Evolutionary conservation across 1,139 yeast genomes (phyloP), one percentile per base, ranked within the genome.

Genomic region (Lizanozyma gosingica): DNA sequence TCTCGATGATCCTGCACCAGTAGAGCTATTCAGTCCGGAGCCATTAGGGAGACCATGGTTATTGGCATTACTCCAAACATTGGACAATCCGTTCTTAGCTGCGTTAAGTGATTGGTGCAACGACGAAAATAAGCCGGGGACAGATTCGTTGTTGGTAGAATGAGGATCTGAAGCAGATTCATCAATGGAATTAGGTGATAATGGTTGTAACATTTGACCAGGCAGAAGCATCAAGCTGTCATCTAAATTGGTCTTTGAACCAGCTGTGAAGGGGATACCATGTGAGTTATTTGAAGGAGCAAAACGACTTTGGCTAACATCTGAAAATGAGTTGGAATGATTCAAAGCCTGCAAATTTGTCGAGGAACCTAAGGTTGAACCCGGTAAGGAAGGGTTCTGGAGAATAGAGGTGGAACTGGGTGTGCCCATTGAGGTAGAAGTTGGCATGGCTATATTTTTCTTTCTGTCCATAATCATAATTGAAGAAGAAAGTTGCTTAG

Each of bases 381-480:
- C 41, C n/a, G 34, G 18, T n/a, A 22, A 22, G 9, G 29, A 22
- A 11, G 6, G 6, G 29, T 22, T 22, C n/a, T n/a, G n/a, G n/a
- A n/a, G 37, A 33, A 15, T 15, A 17, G 16, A 18, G 15, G 34
- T 37, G 6, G 41, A 15, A 27, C 45, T 44, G n/a, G 60, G 53
- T 36, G 52, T 27, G 4, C 8, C 11, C 14, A 39, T 16, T 3
- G 41, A 32, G 3, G 17, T 8, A 14, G 35, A n/a, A 36, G 18
- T 35, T 18, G 46, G 41, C 36, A 48, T 39, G 18, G 63, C 54
- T 11, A 63, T 54, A 27, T 75, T 75, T 63, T 83, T 83, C 69
- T 92, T 94, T 56, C 95, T 82, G 60, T 92, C 97, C 79, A 94
- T 88, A 41, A 90, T 88, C 78, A 86, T 80, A 27, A 92, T 85